These are phyloP conservation scores for Incumbomyces delicatus DNA, from an alignment of 2,329 filamentous ascomycete species.

Conservation along the genomic window DNA sequence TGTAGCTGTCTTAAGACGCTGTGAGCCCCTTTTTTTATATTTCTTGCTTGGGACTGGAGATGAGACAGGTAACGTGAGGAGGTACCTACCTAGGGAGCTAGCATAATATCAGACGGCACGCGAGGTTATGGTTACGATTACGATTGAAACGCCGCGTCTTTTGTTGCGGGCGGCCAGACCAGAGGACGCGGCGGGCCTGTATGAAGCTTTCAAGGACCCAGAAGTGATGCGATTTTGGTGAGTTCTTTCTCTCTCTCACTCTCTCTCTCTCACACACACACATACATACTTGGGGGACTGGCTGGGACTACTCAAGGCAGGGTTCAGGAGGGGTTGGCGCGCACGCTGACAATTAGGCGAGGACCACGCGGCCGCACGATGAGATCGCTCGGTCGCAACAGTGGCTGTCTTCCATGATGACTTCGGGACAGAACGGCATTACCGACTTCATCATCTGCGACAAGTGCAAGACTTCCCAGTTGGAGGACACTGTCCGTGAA, in stretches of 20 bases:
- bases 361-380: slow-evolving; percentile 11
- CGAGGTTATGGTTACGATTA: no score
- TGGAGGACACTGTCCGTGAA: neutral
- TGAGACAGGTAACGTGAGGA: no score
- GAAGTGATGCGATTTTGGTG: slow-evolving; percentile 18
- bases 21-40: no score
- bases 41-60: no score
- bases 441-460: slow-evolving; percentile 16
- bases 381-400: slow-evolving; percentile 2
- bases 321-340: no score
- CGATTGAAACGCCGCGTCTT: slow-evolving; percentile 10
- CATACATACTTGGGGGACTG: no score
- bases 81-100: no score
- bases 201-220: slow-evolving; percentile 13
- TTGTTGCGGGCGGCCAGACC: slow-evolving; percentile 11
- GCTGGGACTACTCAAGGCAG: no score
- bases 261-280: no score
- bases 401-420: slow-evolving; percentile 13
- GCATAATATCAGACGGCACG: no score
- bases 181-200: slow-evolving; percentile 7
- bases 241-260: neutral
- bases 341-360: neutral
- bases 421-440: slow-evolving; percentile 10
- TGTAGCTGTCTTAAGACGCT: no score
- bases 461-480: neutral